Evolutionary conservation across 352 stramenopile genomes (phyloP).

Genomic region (Blastocystis sp.): DNA sequence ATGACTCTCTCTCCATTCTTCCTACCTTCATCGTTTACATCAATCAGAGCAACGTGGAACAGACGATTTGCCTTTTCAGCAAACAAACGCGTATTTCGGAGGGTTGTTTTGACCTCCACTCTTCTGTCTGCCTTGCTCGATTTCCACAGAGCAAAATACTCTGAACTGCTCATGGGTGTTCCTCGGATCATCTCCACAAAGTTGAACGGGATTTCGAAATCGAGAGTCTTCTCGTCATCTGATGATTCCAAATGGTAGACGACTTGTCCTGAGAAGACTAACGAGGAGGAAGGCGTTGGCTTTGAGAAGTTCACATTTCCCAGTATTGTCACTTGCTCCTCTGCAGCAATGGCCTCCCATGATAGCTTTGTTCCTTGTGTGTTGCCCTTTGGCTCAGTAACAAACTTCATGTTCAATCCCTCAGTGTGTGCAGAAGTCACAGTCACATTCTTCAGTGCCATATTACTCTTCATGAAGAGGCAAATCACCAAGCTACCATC

Average conservation of each 20-base stretch:
- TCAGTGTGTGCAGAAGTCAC: background rate
- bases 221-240: background rate
- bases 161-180: background rate
- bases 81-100: conserved; percentile 33
- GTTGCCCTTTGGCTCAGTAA: background rate
- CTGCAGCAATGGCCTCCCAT: background rate
- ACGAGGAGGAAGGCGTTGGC: conserved; percentile 12
- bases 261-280: background rate
- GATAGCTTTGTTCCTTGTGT: background rate
- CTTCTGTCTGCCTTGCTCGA: conserved; percentile 2
- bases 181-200: conserved; percentile 51
- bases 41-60: conserved; percentile 32
- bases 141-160: conserved; percentile 45
- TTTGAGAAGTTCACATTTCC: conserved; percentile 50
- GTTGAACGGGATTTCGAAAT: conserved; percentile 51
- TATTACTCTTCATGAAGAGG: conserved; percentile 39
- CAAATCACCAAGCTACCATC: conserved; percentile 5
- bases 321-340: conserved; percentile 33
- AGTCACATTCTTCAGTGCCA: background rate
- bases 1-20: background rate
- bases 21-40: conserved; percentile 5
- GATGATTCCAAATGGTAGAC: background rate
- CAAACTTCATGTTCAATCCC: background rate
- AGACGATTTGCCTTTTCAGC: conserved; percentile 18
- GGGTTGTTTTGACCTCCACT: conserved; percentile 1